phyloP scores from a whole-genome alignment of 345 rosid genomes.

The Kandelia obovata region DNA sequence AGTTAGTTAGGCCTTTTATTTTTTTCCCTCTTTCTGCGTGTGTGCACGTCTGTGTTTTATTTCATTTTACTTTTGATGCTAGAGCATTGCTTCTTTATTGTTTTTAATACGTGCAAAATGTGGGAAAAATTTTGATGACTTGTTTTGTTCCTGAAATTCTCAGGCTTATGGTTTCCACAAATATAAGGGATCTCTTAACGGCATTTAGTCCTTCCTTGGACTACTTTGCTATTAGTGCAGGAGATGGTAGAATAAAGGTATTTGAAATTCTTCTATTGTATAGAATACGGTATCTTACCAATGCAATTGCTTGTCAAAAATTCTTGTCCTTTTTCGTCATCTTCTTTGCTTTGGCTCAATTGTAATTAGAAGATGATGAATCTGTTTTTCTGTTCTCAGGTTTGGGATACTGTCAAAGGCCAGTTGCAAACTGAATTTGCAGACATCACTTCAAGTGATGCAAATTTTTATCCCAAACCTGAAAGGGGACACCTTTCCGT shows the following conservation, averaged over 20 bases:
- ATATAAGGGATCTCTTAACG: slow-evolving; percentile 70
- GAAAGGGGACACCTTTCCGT: slow-evolving; percentile 65
- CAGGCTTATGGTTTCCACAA: slow-evolving; percentile 61
- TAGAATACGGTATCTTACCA: background rate
- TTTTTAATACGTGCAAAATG: background rate
- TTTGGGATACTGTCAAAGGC: slow-evolving; percentile 73
- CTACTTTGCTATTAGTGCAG: slow-evolving; percentile 72
- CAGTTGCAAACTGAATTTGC: slow-evolving; percentile 79
- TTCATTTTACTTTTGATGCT: too few relatives aligned
- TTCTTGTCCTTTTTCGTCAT: background rate
- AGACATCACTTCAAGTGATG: slow-evolving; percentile 51
- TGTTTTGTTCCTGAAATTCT: slow-evolving; percentile 4
- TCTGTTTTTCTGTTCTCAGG: slow-evolving; percentile 32
- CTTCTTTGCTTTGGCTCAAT: background rate
- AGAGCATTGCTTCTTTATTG: background rate
- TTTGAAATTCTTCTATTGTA: background rate
- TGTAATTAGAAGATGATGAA: background rate
- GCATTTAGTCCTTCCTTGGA: slow-evolving; percentile 73
- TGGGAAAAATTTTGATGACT: background rate
- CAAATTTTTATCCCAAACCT: slow-evolving; percentile 32
- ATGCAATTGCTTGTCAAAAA: background rate
- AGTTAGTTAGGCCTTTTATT: too few relatives aligned
- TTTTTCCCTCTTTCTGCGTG: too few relatives aligned
- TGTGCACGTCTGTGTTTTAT: background rate
- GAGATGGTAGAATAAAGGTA: slow-evolving; percentile 91